phyloP scores from a whole-genome alignment of 2,329 filamentous ascomycete genomes.

The Aspergillus nomiae region DNA sequence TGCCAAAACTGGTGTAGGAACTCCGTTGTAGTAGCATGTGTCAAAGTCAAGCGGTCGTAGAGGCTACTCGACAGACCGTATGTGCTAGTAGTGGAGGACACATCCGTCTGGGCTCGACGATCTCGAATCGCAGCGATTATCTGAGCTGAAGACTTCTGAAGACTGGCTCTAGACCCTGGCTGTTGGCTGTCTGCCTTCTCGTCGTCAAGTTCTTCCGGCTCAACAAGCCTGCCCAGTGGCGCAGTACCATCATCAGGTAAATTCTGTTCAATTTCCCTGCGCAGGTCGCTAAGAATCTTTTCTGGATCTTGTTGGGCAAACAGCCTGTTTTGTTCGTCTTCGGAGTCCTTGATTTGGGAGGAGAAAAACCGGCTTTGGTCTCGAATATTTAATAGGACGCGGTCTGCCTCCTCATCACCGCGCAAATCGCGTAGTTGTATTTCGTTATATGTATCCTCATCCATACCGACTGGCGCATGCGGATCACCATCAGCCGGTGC shows the following conservation, averaged over 20 bases:
- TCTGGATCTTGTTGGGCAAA: slow-evolving; percentile 71
- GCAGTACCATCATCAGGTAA: slow-evolving; percentile 61
- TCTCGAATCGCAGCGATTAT: slow-evolving; percentile 61
- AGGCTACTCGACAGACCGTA: slow-evolving; percentile 53
- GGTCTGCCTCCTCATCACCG: slow-evolving; percentile 70
- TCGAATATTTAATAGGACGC: slow-evolving; percentile 82
- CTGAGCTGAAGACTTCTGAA: slow-evolving; percentile 58
- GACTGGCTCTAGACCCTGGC: slow-evolving; percentile 70
- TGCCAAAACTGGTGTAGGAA: slow-evolving; percentile 98
- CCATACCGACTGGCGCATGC: slow-evolving; percentile 65
- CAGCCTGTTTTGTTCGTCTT: slow-evolving; percentile 52
- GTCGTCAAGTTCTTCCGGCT: slow-evolving; percentile 58
- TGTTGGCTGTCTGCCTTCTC: slow-evolving; percentile 54
- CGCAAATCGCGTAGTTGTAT: slow-evolving; percentile 79
- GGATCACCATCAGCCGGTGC: slow-evolving; percentile 73
- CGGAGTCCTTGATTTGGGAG: slow-evolving; percentile 50
- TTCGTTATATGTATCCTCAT: slow-evolving; percentile 73
- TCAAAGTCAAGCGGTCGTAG: slow-evolving; percentile 68
- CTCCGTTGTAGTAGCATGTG: slow-evolving; percentile 90
- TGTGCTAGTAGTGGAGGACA: slow-evolving; percentile 39
- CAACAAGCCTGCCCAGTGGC: slow-evolving; percentile 64
- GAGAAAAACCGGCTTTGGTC: slow-evolving; percentile 85
- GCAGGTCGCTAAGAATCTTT: slow-evolving; percentile 67
- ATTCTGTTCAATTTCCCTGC: slow-evolving; percentile 57
- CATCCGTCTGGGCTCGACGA: slow-evolving; percentile 52